Conservation (phyloP, 352 stramenopile species). For the Globisporangium barbulae region DNA sequence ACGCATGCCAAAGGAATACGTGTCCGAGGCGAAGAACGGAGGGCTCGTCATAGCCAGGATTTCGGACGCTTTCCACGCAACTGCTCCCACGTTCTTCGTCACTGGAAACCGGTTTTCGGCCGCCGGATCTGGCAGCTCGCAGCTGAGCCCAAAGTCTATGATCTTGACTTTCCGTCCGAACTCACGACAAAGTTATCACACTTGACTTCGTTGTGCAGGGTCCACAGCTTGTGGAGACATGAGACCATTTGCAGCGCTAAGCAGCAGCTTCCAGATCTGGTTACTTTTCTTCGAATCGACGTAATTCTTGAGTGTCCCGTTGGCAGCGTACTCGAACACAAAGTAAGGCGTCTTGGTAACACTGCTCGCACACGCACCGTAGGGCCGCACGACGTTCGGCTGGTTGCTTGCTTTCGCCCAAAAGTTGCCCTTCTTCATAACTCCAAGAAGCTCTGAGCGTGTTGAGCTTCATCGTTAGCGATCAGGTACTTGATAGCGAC, state of each 20-base stretch:
- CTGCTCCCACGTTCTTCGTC: neutral
- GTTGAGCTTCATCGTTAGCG: neutral
- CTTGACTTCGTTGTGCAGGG: conserved; percentile 12
- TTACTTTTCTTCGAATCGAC: neutral
- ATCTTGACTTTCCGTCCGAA: neutral
- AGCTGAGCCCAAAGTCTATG: conserved; percentile 6
- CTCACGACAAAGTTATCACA: conserved; percentile 7
- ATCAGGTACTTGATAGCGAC: conserved; percentile 4
- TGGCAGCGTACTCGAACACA: neutral
- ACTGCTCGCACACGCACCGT: neutral
- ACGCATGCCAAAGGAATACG: conserved; percentile 9
- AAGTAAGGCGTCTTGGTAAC: neutral
- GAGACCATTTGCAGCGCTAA: neutral
- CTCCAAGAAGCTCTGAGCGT: neutral
- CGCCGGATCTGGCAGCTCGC: neutral
- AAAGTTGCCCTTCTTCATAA: neutral
- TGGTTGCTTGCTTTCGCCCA: conserved; percentile 1
- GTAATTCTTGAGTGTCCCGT: neutral
- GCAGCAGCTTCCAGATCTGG: neutral
- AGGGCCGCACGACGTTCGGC: conserved; percentile 4
- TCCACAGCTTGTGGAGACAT: neutral
- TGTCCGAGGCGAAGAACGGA: neutral
- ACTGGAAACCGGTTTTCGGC: neutral
- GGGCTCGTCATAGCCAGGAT: neutral
- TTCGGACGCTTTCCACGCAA: neutral